Conservation (phyloP, 257 asterid species). For the Sherardia arvensis region DNA sequence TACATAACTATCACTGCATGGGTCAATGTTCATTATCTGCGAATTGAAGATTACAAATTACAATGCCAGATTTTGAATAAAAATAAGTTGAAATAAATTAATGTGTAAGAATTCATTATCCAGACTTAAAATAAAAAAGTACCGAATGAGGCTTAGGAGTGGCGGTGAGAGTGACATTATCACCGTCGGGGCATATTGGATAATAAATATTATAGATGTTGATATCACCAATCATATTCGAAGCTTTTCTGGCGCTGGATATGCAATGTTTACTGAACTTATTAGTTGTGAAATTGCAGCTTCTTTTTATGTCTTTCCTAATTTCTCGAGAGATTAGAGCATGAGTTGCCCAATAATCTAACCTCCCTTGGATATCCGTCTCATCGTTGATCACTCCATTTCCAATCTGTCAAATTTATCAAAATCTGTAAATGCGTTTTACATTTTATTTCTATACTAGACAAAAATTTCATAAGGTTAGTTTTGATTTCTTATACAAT, state of each 20-base stretch:
- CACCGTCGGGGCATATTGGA: constrained; percentile 33
- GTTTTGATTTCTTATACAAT: too few species aligned
- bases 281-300: constrained; percentile 42
- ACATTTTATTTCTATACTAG: too few species aligned
- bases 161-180: constrained; percentile 26
- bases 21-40: constrained; percentile 42
- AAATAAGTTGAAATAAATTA: too few species aligned
- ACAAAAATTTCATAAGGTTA: too few species aligned
- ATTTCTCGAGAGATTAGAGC: constrained; percentile 56
- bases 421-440: too few species aligned
- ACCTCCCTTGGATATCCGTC: constrained; percentile 54
- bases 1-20: constrained; percentile 60
- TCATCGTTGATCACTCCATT: constrained; percentile 72
- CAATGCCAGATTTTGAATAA: too few species aligned
- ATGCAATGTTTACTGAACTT: constrained; percentile 16
- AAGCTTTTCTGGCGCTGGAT: constrained; percentile 16
- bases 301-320: constrained; percentile 12
- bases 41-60: too few species aligned
- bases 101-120: neutral
- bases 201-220: constrained; percentile 57
- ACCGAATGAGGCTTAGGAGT: constrained; percentile 47
- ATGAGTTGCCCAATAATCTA: constrained; percentile 49
- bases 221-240: neutral
- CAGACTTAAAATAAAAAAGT: neutral
- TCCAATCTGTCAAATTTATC: constrained; percentile 61